phyloP scores from a whole-genome alignment of 345 rosid genomes.

The Lagerstroemia speciosa region DNA sequence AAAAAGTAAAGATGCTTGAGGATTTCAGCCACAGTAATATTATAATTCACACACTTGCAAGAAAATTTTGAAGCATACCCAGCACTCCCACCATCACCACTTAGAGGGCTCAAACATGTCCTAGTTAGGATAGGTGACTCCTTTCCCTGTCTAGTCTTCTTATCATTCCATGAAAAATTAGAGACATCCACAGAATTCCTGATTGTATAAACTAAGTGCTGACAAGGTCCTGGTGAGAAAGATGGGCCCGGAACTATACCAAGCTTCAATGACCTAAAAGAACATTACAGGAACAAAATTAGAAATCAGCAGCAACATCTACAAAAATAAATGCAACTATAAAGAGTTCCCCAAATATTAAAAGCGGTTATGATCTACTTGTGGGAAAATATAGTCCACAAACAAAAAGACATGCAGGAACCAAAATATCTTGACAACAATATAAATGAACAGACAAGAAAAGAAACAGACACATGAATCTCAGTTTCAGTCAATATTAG shows the following conservation, averaged over 20 bases:
- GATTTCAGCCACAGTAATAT: background rate
- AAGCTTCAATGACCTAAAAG: conserved; percentile 64
- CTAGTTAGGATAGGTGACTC: conserved; percentile 59
- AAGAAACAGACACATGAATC: background rate
- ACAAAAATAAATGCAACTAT: background rate
- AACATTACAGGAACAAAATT: conserved; percentile 7
- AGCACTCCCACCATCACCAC: conserved; percentile 37
- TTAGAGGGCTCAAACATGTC: conserved; percentile 54
- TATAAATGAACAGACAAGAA: background rate
- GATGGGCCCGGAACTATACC: conserved; percentile 65
- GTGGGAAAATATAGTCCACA: background rate
- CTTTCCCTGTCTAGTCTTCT: conserved; percentile 62
- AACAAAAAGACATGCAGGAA: background rate
- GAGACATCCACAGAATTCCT: conserved; percentile 53
- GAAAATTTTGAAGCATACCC: conserved; percentile 37
- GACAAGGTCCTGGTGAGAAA: conserved; percentile 38
- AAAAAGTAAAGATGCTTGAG: conserved; percentile 13
- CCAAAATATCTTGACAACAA: background rate
- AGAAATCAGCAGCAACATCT: background rate
- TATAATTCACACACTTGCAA: background rate
- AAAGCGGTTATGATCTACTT: background rate
- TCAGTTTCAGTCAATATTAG: background rate
- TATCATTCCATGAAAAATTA: conserved; percentile 63
- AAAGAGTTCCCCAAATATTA: background rate
- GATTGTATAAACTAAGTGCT: conserved; percentile 44